phyloP scores from a whole-genome alignment of 2,329 filamentous ascomycete species.

The Graphilbum ipis-grandicollis region DNA sequence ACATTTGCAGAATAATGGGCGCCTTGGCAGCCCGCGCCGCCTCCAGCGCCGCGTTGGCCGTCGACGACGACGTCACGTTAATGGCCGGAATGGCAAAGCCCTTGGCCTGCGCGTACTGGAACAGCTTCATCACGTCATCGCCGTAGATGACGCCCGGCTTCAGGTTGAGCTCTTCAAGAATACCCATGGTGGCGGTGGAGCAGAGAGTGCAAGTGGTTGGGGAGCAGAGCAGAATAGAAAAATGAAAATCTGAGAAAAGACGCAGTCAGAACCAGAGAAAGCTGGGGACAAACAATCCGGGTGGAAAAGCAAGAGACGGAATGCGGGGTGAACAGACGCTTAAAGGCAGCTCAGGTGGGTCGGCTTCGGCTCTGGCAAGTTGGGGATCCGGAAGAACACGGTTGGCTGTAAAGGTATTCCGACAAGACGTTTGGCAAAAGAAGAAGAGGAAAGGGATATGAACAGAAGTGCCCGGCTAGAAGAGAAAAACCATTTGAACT shows the following conservation, averaged over 20 bases:
- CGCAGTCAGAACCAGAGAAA: neutral
- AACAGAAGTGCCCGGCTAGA: neutral
- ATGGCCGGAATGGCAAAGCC: slow-evolving; percentile 78
- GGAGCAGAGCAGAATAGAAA: too few species aligned
- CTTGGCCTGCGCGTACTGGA: slow-evolving; percentile 79
- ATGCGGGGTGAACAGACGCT: neutral
- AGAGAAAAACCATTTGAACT: neutral
- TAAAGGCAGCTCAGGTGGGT: neutral
- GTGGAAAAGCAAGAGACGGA: neutral
- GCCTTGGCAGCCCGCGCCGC: slow-evolving; percentile 83
- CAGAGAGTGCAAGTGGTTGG: neutral
- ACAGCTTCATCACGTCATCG: slow-evolving; percentile 45
- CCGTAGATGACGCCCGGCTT: slow-evolving; percentile 37
- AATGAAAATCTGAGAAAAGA: neutral
- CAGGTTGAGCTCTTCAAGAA: slow-evolving; percentile 25
- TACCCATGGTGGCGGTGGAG: slow-evolving; percentile 11
- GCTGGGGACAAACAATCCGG: too few species aligned
- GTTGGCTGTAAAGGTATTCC: neutral
- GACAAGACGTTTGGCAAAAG: neutral
- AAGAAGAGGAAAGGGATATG: neutral
- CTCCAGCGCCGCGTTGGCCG: slow-evolving; percentile 47
- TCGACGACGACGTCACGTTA: slow-evolving; percentile 86
- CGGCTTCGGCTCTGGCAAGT: neutral
- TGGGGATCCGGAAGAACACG: neutral
- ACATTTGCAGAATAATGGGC: slow-evolving; percentile 84